Evolutionary conservation across 2,329 filamentous ascomycete species (phyloP).

Genomic region (Pyrenochaeta sp.): DNA sequence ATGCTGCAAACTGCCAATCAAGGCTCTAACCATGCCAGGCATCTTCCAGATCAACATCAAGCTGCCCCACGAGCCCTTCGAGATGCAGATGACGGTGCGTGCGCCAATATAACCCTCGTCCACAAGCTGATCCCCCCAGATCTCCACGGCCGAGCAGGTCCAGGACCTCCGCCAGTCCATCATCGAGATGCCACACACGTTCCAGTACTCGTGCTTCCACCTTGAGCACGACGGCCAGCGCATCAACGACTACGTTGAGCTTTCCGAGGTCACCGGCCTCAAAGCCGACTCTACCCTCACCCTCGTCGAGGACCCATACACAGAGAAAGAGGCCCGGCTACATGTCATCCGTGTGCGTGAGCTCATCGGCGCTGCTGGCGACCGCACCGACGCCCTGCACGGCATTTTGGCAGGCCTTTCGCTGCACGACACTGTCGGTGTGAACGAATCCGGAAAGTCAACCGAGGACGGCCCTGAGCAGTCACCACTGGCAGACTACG

Average conservation of each 20-base stretch:
- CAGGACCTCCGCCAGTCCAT: conserved; percentile 97
- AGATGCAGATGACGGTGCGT: conserved; percentile 83
- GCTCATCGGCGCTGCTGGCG: conserved; percentile 88
- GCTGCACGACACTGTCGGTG: conserved; percentile 79
- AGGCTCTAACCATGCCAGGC: too few species aligned
- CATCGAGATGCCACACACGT: conserved; percentile 89
- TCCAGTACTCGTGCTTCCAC: conserved; percentile 99
- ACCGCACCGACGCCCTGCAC: conserved; percentile 85
- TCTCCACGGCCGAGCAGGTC: conserved; percentile 92
- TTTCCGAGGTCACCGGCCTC: conserved; percentile 86
- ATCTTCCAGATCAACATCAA: conserved; percentile 78
- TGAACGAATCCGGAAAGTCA: conserved; percentile 41
- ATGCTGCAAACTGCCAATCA: too few species aligned
- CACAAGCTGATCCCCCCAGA: conserved; percentile 59
- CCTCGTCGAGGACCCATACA: conserved; percentile 94
- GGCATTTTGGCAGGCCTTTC: conserved; percentile 86
- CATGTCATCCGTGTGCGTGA: conserved; percentile 91
- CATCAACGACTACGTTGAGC: conserved; percentile 93
- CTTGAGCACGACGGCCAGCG: conserved; percentile 87
- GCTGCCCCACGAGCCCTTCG: conserved; percentile 79
- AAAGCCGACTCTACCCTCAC: conserved; percentile 78
- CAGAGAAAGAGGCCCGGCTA: conserved; percentile 96
- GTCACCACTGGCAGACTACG: conserved; percentile 69
- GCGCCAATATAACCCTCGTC: conserved; percentile 15
- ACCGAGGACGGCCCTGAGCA: conserved; percentile 41